Evolutionary conservation across 2,329 filamentous ascomycete genomes (phyloP).

Genomic region (Teratosphaeria epicoccoides): DNA sequence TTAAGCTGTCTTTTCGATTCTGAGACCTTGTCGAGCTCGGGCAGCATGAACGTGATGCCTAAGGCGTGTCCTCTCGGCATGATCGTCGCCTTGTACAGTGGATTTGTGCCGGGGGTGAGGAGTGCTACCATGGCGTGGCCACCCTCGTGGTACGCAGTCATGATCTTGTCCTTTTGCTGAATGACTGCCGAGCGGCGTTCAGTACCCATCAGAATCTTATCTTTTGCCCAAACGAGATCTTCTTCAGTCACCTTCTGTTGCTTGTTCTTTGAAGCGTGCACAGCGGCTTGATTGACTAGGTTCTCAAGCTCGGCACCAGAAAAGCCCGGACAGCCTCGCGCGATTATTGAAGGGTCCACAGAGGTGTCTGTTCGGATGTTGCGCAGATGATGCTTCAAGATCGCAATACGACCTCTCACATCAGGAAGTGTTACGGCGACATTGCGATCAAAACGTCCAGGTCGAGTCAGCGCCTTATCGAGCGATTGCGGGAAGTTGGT

Average conservation of each 20-base stretch:
- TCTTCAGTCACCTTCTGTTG: slow-evolving; percentile 60
- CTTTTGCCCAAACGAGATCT: slow-evolving; percentile 95
- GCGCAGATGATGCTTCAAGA: slow-evolving; percentile 85
- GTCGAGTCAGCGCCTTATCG: slow-evolving; percentile 87
- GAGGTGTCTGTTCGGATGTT: slow-evolving; percentile 73
- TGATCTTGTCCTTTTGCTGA: slow-evolving; percentile 82
- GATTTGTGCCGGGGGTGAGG: slow-evolving; percentile 63
- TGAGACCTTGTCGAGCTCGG: slow-evolving; percentile 87
- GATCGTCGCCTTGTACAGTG: slow-evolving; percentile 94
- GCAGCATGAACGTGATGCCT: slow-evolving; percentile 78
- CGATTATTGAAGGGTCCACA: slow-evolving; percentile 74
- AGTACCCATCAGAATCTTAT: slow-evolving; percentile 94
- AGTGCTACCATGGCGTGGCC: slow-evolving; percentile 87
- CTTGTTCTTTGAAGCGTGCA: slow-evolving; percentile 85
- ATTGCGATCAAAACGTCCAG: slow-evolving; percentile 90
- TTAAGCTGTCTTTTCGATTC: slow-evolving; percentile 76
- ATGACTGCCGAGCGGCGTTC: slow-evolving; percentile 86
- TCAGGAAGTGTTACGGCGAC: slow-evolving; percentile 83
- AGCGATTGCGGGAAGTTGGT: slow-evolving; percentile 93
- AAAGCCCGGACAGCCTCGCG: slow-evolving; percentile 78
- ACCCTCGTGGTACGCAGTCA: slow-evolving; percentile 94
- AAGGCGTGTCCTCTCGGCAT: slow-evolving; percentile 79
- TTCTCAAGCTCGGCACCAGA: slow-evolving; percentile 96
- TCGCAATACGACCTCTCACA: slow-evolving; percentile 83
- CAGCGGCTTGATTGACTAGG: slow-evolving; percentile 88